Conservation (phyloP, 2,329 filamentous ascomycete species). For the Achaetomium macrosporum region DNA sequence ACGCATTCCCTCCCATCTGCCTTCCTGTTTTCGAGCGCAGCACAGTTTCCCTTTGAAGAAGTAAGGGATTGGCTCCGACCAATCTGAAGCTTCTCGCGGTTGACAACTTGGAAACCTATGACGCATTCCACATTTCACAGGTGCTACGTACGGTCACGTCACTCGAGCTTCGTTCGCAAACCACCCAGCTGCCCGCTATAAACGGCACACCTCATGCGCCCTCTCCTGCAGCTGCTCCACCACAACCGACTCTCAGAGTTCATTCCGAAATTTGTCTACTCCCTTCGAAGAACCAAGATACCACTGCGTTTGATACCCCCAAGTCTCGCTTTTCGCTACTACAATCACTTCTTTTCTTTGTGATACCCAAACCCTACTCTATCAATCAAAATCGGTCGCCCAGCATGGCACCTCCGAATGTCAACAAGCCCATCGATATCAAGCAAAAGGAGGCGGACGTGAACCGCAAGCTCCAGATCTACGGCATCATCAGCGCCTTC, state of each 20-base stretch:
- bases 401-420: conserved; percentile 32
- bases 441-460: conserved; percentile 80
- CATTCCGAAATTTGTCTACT: not conserved
- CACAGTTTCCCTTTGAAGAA: not conserved
- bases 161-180: not conserved
- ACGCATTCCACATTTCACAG: conserved; percentile 15
- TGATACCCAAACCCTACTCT: not conserved
- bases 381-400: not conserved
- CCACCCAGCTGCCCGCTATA: not conserved
- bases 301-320: conserved; percentile 2
- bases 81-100: not conserved
- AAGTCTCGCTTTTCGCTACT: not conserved
- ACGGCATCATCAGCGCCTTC: conserved; percentile 84
- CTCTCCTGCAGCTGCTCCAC: not conserved
- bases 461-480: conserved; percentile 90
- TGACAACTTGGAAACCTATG: conserved; percentile 18
- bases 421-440: conserved; percentile 68
- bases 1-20: too few relatives aligned
- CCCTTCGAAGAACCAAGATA: not conserved
- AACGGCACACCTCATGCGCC: not conserved
- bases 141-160: conserved; percentile 11
- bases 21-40: too few relatives aligned
- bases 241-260: not conserved
- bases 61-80: not conserved
- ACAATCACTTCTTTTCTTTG: not conserved